phyloP scores from a whole-genome alignment of 2,329 filamentous ascomycete genomes.

The Aspergillus sergii region DNA sequence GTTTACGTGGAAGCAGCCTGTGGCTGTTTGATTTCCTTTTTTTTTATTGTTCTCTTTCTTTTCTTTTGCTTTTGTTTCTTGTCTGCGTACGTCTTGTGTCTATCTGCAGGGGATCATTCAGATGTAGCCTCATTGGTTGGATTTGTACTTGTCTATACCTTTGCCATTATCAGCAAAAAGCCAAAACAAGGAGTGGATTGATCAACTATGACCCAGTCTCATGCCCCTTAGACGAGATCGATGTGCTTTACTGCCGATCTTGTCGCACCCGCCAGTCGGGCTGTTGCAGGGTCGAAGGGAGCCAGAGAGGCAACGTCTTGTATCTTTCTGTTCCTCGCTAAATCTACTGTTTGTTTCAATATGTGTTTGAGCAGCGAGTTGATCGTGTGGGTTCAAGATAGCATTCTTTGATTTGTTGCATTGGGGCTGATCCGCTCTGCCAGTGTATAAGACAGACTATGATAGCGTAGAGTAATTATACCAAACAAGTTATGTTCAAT shows the following conservation, averaged over 20 bases:
- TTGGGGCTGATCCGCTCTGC: neutral
- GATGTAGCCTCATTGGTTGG: slow-evolving; percentile 3
- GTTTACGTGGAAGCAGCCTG: slow-evolving; percentile 19
- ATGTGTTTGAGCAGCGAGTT: neutral
- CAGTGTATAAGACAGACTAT: neutral
- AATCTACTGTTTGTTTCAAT: slow-evolving; percentile 1
- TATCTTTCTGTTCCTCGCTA: slow-evolving; percentile 1
- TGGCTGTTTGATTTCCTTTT: slow-evolving; percentile 14
- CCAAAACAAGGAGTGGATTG: neutral
- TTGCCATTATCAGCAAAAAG: neutral
- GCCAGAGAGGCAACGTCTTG: neutral
- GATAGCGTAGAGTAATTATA: slow-evolving; percentile 5
- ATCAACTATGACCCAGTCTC: neutral
- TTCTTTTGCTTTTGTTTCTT: slow-evolving; percentile 3
- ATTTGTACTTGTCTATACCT: slow-evolving; percentile 3
- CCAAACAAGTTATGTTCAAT: neutral
- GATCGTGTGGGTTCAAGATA: slow-evolving; percentile 1
- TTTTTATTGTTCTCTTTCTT: slow-evolving; percentile 7
- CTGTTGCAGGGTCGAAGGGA: neutral
- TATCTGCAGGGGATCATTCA: slow-evolving; percentile 2
- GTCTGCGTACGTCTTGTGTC: neutral
- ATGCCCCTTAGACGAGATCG: neutral
- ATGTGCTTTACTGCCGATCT: neutral
- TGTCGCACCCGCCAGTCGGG: neutral
- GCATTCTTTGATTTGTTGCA: neutral